These are phyloP conservation scores for Stevia rebaudiana DNA, from an alignment of 140 eudicot genomes.

Conservation along the genomic window DNA sequence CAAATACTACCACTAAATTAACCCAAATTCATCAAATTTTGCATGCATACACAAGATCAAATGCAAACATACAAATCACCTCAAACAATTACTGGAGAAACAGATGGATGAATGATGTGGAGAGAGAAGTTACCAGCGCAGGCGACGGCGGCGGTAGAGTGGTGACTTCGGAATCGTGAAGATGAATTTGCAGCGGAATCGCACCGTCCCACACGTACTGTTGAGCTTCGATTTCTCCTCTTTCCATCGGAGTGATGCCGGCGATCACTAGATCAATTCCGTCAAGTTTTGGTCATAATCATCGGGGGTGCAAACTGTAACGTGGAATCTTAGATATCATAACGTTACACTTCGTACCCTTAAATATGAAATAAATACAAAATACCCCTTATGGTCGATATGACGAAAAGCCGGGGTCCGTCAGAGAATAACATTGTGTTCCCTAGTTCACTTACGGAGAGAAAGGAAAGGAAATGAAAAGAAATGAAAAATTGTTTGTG, in stretches of 20 bases:
- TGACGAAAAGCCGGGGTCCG: too few relatives aligned
- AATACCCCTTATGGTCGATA: not conserved
- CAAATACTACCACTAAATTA: not conserved
- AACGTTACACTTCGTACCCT: not conserved
- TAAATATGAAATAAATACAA: not conserved
- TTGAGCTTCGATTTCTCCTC: slow-evolving; percentile 56
- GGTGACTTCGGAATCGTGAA: slow-evolving; percentile 95
- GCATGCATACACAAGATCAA: not conserved
- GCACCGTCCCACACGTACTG: slow-evolving; percentile 82
- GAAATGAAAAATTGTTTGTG: too few relatives aligned
- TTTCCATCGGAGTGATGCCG: slow-evolving; percentile 33
- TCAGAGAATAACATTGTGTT: too few relatives aligned
- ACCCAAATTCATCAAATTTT: not conserved
- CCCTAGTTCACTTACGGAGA: too few relatives aligned
- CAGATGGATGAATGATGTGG: not conserved
- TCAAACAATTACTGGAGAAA: slow-evolving; percentile 1
- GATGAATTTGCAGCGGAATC: slow-evolving; percentile 88
- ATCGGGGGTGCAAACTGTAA: slow-evolving; percentile 9
- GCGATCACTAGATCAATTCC: slow-evolving; percentile 25
- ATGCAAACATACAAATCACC: slow-evolving; percentile 4
- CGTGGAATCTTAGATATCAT: not conserved
- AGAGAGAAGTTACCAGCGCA: slow-evolving; percentile 47
- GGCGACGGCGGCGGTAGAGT: slow-evolving; percentile 94
- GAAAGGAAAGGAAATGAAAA: too few relatives aligned
- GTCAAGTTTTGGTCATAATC: slow-evolving; percentile 27